These are phyloP conservation scores for Discostella stelligera DNA, from an alignment of 352 stramenopile species.

Conservation along the genomic window DNA sequence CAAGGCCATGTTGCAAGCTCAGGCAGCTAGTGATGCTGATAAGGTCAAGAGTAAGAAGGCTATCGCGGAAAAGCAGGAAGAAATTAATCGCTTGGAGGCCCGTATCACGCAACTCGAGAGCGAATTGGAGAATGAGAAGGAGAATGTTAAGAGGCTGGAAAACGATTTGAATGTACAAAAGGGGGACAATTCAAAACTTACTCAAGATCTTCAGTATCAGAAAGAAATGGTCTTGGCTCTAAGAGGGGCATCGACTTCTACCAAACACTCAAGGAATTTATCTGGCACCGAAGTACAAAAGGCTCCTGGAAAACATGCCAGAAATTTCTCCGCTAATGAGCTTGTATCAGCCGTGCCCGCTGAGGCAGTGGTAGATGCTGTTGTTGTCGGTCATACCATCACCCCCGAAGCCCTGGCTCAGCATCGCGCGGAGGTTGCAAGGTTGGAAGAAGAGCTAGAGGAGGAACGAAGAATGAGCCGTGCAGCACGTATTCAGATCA, in stretches of 20 bases:
- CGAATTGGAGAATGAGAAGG: constrained; percentile 71
- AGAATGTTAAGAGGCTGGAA: constrained; percentile 73
- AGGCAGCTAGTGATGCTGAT: constrained; percentile 65
- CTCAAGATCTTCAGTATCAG: constrained; percentile 45
- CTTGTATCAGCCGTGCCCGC: constrained; percentile 5
- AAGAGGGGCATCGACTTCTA: not conserved
- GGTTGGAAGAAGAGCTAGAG: constrained; percentile 74
- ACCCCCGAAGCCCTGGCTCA: constrained; percentile 62
- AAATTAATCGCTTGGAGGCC: constrained; percentile 75
- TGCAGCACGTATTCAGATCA: constrained; percentile 77
- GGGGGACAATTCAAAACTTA: constrained; percentile 41
- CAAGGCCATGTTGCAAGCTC: constrained; percentile 80
- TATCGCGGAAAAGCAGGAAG: constrained; percentile 71
- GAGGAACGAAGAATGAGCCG: constrained; percentile 66
- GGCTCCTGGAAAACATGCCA: constrained; percentile 20
- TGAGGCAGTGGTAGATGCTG: constrained; percentile 44
- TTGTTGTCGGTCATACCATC: constrained; percentile 53
- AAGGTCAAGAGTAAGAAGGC: constrained; percentile 61
- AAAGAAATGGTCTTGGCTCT: constrained; percentile 38
- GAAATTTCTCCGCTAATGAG: constrained; percentile 17
- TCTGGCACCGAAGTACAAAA: not conserved
- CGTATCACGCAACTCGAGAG: constrained; percentile 71
- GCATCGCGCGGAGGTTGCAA: constrained; percentile 64
- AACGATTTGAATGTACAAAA: constrained; percentile 59
- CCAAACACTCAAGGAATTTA: not conserved